Conservation (phyloP, 257 asterid species). For the Handroanthus guayacan region DNA sequence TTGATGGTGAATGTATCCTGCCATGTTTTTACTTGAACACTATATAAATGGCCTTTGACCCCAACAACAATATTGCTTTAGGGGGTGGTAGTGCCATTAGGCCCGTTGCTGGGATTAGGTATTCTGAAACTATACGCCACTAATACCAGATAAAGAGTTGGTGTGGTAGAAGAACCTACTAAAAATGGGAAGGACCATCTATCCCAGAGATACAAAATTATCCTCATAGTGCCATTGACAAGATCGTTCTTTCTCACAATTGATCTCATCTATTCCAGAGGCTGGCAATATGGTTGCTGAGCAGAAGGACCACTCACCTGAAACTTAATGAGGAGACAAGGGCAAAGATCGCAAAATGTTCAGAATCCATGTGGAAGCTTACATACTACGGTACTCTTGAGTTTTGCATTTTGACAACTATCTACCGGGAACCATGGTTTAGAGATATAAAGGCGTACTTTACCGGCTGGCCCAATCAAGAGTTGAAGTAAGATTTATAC, state of each 20-base stretch:
- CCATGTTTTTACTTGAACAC: background rate
- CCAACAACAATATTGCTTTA: background rate
- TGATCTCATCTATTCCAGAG: constrained; percentile 58
- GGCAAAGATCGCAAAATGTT: constrained; percentile 73
- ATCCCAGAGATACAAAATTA: background rate
- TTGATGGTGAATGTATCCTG: background rate
- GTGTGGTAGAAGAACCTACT: background rate
- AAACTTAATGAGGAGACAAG: constrained; percentile 59
- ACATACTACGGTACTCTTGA: constrained; percentile 79
- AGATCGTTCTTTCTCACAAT: constrained; percentile 34
- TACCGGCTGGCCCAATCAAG: constrained; percentile 94
- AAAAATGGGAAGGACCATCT: background rate
- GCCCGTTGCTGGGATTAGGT: background rate
- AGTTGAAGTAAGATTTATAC: constrained; percentile 52
- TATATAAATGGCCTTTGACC: background rate
- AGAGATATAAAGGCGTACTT: constrained; percentile 60
- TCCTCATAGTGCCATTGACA: background rate
- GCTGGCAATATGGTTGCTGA: constrained; percentile 70
- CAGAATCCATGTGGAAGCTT: constrained; percentile 98
- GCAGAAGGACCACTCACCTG: constrained; percentile 51
- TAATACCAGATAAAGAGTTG: background rate
- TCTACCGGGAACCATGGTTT: constrained; percentile 78
- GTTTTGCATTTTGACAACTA: constrained; percentile 57
- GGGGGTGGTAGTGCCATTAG: background rate
- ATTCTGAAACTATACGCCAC: background rate